Base-by-base conservation (phyloP, 371 early-diverging fungal genomes). In the Zychaea mexicana region DNA sequence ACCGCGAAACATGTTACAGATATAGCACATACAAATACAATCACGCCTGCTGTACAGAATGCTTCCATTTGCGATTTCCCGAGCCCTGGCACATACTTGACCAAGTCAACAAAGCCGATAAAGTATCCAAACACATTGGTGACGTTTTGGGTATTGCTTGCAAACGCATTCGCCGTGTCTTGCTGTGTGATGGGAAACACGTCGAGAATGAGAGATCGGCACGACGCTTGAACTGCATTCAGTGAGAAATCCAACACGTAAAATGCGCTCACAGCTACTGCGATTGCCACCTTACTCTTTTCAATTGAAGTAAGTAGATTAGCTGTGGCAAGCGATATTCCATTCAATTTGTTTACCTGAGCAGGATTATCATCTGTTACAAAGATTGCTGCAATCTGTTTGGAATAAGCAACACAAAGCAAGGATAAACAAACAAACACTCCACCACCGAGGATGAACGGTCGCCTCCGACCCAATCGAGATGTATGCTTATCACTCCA, bases 171-270 rank as follows among this genome's bases (percentile, higher is more conserved):
- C 2, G 87, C 88, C 6, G 68, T 63, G 26, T 88, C 87, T 64
- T 94, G 94, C 61, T 91, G 90, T 47, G 78, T 70, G 1, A 85
- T 69, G 5, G 88, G 89, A n/a, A 85, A 82, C 12, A 86, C 80
- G 65, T 94, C 94, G 24, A 94, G 78, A 46, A 92, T 87, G 24
- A 94, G 67, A 1, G 91, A 88, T 13, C 94, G 87, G 53, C 87
- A 87, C 31, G 81, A 74, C 2, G 91, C 88, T 64, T 88, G 88
- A 2, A 77, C 83, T 2, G 90, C 88, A 62, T 92, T 92, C 59
- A 92, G 75, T 0, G 90, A 84, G 65, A 94, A 92, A 65, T 94
- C 94, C 12, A 94, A 72, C 26, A 81, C 68, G 60, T 90, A 92
- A 70, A 94, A 92, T 0, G 85, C 85, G 0, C 77, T 17, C 1